Evolutionary conservation across 1,284 basidiomycete species (phyloP).

Genomic region (Melampsora larici-populina): DNA sequence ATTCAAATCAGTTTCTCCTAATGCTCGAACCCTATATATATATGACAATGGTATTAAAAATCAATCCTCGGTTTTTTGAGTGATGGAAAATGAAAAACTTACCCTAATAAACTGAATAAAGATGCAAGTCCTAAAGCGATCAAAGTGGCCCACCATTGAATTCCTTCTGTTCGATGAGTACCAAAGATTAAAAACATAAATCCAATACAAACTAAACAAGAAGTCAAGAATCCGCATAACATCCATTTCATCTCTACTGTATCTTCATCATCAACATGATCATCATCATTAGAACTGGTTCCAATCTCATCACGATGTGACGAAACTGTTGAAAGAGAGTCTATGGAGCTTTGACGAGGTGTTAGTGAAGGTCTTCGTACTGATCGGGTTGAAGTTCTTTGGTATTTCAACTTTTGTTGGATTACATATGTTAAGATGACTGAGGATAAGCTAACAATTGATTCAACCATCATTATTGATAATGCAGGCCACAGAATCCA

Average conservation of each 20-base stretch:
- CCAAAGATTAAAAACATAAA: constrained; percentile 30
- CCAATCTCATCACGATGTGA: constrained; percentile 14
- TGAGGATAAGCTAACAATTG: constrained; percentile 75
- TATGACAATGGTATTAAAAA: not conserved
- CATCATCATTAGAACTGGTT: too few species aligned
- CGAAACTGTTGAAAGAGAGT: not conserved
- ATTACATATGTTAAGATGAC: constrained; percentile 55
- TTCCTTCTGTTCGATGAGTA: constrained; percentile 1
- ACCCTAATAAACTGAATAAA: constrained; percentile 42
- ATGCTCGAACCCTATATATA: constrained; percentile 44
- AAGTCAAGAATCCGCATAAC: constrained; percentile 15
- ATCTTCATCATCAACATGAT: constrained; percentile 17
- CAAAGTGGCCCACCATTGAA: constrained; percentile 42
- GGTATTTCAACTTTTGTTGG: not conserved
- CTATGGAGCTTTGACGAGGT: not conserved
- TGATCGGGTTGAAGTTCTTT: not conserved
- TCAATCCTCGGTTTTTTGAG: not conserved
- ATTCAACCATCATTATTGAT: constrained; percentile 89
- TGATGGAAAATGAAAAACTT: not conserved
- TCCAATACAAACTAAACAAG: constrained; percentile 29
- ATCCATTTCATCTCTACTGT: not conserved
- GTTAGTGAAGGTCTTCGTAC: constrained; percentile 50
- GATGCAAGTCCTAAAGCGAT: constrained; percentile 35
- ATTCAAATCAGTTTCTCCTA: constrained; percentile 52
- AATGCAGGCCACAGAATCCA: constrained; percentile 77